Base-by-base conservation (phyloP, 306 rosid species). In the Rosa persica region DNA sequence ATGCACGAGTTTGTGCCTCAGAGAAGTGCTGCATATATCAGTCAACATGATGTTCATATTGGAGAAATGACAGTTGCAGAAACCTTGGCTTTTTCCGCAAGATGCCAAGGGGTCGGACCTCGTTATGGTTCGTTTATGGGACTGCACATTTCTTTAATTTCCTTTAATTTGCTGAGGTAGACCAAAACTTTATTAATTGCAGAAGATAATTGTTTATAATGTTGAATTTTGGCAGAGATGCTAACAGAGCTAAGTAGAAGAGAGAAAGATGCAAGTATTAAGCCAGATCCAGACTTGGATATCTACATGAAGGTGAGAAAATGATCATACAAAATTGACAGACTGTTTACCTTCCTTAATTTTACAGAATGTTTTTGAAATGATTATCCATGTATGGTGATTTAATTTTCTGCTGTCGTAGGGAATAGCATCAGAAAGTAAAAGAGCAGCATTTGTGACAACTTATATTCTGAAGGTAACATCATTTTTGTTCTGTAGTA, bases 51-150 rank as follows among this genome's bases (percentile, higher is more conserved):
- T 70, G 39, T 78, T 20, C 81, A 78, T 71, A 70, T 60, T 12
- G 72, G 72, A 20, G 81, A 78, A 47, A 44, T 78, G 81, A 78
- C 81, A 10, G 81, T 78, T 9, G 23, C 27, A 46, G 81, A 78
- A 60, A 78, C 81, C 9, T 47, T 78, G 62, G 40, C 38, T 6
- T 78, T 78, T 40, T 70, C 81, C 2, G 81, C 81, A n/a, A 70
- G 81, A 70, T 78, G 81, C 52, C 81, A 70, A 60, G 81, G 81
- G 64, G 81, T 70, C 17, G 81, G 81, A 70, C 0, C 64, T 7
- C 81, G 81, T 46, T 78, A 78, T 78, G 81, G 81, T 78, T 61
- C 39, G 76, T 70, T 57, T 42, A 27, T 44, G 4, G 7, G 6
- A 38, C 67, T 10, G 49, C 5, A 9, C 19, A 5, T 67, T 16